Base-by-base conservation (phyloP, 148 eudicot species). In the Agrostemma githago region DNA sequence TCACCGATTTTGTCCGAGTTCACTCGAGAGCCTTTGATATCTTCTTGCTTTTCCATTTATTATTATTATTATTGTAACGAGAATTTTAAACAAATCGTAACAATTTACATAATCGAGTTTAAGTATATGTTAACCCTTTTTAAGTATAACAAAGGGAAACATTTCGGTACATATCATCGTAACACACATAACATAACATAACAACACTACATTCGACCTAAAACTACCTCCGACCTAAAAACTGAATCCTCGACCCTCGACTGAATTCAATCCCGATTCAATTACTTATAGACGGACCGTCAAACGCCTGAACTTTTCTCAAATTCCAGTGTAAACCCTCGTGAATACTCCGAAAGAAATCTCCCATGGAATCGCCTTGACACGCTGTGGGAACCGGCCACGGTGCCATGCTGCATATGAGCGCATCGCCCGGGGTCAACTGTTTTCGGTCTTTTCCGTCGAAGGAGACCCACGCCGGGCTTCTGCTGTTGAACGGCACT, bases 341-440 rank as follows among this genome's bases (percentile, higher is more conserved):
- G 2, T 89, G 98, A 66, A 94, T 94, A 81, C 97, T 91, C 53
- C 88, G 90, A 44, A 94, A 78, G 83, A 94, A 94, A 70, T 94
- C 98, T 4, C 79, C 81, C 72, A 92, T 91, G n/a, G 98, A 88
- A 78, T 91, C 93, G 2, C 66, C 78, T 74, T 86, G 91, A 65
- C 98, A 94, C 1, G 98, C 98, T 8, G 96, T 94, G 21, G 98
- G 96, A 11, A 94, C 97, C 4, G 98, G 98, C 91, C 98, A 94
- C 46, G 90, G 86, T 3, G 98, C 95, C 89, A 94, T 91, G 85
- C 98, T 94, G 84, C 98, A 94, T 39, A 91, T 80, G 44, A 94
- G 91, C 5, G 97, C 96, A 77, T 90, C 96, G 4, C 96, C 96
- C 0, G 96, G 88, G 4, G 77, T 88, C 72, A 90, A 78, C 76